phyloP scores from a whole-genome alignment of 2,329 filamentous ascomycete species.

The Daldinia eschscholtzii region DNA sequence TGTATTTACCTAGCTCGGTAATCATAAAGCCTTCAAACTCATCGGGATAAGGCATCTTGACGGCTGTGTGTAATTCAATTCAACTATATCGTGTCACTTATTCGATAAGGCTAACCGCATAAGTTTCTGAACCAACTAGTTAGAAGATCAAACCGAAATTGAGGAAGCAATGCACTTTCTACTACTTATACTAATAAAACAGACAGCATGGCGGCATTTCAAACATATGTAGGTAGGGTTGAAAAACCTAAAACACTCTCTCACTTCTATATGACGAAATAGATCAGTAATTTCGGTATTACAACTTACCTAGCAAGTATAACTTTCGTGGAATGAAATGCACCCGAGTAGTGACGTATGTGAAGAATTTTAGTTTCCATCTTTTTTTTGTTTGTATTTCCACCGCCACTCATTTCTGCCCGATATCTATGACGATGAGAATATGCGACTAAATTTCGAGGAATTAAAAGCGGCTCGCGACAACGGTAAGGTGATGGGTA shows the following conservation, averaged over 20 bases:
- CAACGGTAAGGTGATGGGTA: not conserved
- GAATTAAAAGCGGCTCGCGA: not conserved
- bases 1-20: conserved; percentile 49
- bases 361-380: conserved; percentile 6
- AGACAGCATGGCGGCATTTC: not conserved
- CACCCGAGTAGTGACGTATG: conserved; percentile 31
- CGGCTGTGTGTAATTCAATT: too few species aligned
- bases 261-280: conserved; percentile 24
- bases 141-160: not conserved
- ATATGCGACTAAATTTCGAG: not conserved
- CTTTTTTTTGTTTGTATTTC: not conserved
- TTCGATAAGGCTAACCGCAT: not conserved
- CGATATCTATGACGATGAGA: conserved; percentile 26
- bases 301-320: not conserved
- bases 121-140: not conserved
- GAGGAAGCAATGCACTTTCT: not conserved
- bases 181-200: conserved; percentile 12
- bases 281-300: conserved; percentile 13
- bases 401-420: not conserved
- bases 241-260: not conserved
- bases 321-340: conserved; percentile 4
- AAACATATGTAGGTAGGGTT: not conserved
- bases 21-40: conserved; percentile 53
- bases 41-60: conserved; percentile 51
- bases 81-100: too few species aligned